These are phyloP conservation scores for Colletotrichum echinochloae DNA, from an alignment of 2,329 filamentous ascomycete species.

Conservation along the genomic window DNA sequence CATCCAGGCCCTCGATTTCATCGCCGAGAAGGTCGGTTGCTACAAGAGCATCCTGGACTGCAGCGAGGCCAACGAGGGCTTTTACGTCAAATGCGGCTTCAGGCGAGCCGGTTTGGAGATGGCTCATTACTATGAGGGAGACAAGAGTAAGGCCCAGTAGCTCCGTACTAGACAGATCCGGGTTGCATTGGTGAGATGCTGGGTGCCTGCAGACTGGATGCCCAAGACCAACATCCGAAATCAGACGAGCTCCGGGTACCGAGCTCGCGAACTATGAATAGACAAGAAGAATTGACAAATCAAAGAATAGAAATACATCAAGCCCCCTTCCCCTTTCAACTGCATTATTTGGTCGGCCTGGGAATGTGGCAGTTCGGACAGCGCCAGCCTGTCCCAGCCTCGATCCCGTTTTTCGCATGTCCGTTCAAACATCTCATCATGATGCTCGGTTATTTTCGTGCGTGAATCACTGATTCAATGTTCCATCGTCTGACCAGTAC, in stretches of 20 bases:
- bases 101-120: conserved; percentile 93
- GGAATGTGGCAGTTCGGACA: neutral
- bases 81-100: conserved; percentile 98
- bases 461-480: neutral
- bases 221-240: conserved; percentile 8
- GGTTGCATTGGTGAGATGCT: conserved; percentile 29
- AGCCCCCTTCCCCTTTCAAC: neutral
- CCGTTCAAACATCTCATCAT: neutral
- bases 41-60: conserved; percentile 99
- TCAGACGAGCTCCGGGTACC: conserved; percentile 16
- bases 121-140: conserved; percentile 88
- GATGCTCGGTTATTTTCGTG: neutral
- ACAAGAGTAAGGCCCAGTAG: conserved; percentile 59
- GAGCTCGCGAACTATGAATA: neutral
- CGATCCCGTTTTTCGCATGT: neutral
- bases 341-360: neutral
- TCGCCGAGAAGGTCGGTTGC: conserved; percentile 89
- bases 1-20: conserved; percentile 91
- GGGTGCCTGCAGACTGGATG: conserved; percentile 17
- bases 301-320: conserved; percentile 13
- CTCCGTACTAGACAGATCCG: neutral
- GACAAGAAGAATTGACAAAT: conserved; percentile 11
- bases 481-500: neutral
- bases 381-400: neutral
- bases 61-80: conserved; percentile 94